These are phyloP conservation scores for Colletotrichum paranaense DNA, from an alignment of 2,329 filamentous ascomycete species.

Conservation along the genomic window DNA sequence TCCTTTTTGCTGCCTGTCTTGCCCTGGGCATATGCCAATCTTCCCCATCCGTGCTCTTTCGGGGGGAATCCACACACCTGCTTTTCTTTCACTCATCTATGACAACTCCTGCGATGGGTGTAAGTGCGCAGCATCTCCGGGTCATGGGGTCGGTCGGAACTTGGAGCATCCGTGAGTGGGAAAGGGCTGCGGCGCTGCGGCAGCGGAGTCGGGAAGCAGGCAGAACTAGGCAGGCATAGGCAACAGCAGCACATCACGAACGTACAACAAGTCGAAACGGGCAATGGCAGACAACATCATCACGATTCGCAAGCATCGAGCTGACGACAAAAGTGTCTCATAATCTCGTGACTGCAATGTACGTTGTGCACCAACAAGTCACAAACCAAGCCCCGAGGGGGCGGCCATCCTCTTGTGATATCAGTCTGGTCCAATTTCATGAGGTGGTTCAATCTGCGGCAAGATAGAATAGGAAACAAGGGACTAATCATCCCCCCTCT, in stretches of 20 bases:
- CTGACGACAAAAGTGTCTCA: neutral
- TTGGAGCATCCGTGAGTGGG: no score
- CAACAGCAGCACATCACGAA: neutral
- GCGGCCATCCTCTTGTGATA: neutral
- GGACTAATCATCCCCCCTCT: constrained; percentile 10
- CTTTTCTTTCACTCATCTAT: neutral
- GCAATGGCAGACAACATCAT: neutral
- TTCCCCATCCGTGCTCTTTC: neutral
- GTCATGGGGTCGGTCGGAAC: neutral
- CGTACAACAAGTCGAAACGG: neutral
- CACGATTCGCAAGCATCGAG: neutral
- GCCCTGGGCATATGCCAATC: neutral
- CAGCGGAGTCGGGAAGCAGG: neutral
- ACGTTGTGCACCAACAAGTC: neutral
- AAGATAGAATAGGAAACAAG: neutral
- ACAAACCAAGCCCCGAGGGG: neutral
- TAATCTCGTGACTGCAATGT: neutral
- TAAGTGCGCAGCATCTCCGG: neutral
- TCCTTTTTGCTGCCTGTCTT: neutral
- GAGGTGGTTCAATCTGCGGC: neutral
- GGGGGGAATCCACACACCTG: neutral
- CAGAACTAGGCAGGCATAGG: neutral
- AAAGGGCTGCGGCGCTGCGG: neutral
- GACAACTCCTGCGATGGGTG: neutral
- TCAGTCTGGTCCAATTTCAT: constrained; percentile 11